Evolutionary conservation across 768 basidiomycete species (phyloP).

Genomic region (Boletus barrowsii): DNA sequence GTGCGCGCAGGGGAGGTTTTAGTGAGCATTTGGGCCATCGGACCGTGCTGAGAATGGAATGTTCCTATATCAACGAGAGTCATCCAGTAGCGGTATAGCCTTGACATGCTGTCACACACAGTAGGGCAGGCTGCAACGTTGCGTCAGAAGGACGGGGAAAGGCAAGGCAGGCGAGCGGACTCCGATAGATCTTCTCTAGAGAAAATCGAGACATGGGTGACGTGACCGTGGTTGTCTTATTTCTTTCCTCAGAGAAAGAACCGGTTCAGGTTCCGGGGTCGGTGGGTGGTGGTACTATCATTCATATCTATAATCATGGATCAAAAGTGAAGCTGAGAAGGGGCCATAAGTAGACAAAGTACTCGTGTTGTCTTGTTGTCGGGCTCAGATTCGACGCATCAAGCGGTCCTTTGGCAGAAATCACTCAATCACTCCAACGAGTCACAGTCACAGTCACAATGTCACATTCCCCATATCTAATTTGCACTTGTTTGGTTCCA

Average conservation of each 20-base stretch:
- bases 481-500: conserved; percentile 21
- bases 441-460: conserved; percentile 12
- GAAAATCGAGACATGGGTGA: not conserved
- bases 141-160: not conserved
- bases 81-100: conserved; percentile 20
- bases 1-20: too few relatives aligned
- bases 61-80: conserved; percentile 17
- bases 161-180: not conserved
- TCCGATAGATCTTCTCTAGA: conserved; percentile 13
- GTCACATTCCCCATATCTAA: not conserved
- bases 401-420: conserved; percentile 31
- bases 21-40: not conserved
- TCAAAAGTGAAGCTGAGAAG: too few relatives aligned
- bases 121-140: conserved; percentile 24
- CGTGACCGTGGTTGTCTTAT: not conserved
- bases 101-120: conserved; percentile 23
- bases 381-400: too few relatives aligned
- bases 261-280: too few relatives aligned
- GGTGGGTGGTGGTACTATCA: too few relatives aligned
- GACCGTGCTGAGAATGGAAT: not conserved
- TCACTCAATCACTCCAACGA: conserved; percentile 16
- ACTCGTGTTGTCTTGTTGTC: too few relatives aligned
- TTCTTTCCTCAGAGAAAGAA: too few relatives aligned
- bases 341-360: not conserved
- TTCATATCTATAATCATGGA: too few relatives aligned